phyloP scores from a whole-genome alignment of 2,329 filamentous ascomycete species.

The Aspergillus spinulosporus region DNA sequence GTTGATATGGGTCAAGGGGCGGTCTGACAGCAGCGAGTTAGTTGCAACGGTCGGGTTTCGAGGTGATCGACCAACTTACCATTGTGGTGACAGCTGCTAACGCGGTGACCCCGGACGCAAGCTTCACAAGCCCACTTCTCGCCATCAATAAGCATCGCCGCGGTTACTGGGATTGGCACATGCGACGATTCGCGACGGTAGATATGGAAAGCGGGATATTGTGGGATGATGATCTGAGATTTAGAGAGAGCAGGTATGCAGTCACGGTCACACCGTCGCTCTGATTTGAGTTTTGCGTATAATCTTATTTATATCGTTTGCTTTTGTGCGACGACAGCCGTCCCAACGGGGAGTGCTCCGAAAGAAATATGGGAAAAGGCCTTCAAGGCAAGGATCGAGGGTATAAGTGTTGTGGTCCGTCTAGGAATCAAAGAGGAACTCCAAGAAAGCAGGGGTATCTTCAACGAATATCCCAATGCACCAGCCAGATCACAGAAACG shows the following conservation, averaged over 20 bases:
- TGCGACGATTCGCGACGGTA: slow-evolving; percentile 41
- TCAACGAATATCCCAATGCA: slow-evolving; percentile 29
- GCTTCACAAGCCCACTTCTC: slow-evolving; percentile 98
- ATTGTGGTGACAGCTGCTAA: slow-evolving; percentile 96
- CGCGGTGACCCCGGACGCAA: slow-evolving; percentile 96
- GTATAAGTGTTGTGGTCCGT: slow-evolving; percentile 29
- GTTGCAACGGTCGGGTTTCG: slow-evolving; percentile 1
- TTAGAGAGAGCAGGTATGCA: slow-evolving; percentile 15
- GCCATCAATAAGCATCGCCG: slow-evolving; percentile 78
- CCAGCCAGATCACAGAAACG: slow-evolving; percentile 13
- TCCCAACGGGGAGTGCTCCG: slow-evolving; percentile 27
- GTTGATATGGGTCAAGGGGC: slow-evolving; percentile 89
- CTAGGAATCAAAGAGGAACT: slow-evolving; percentile 28
- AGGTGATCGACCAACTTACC: slow-evolving; percentile 61
- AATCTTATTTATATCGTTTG: slow-evolving; percentile 13
- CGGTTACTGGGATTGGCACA: slow-evolving; percentile 40
- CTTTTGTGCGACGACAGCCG: slow-evolving; percentile 15
- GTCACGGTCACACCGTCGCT: slow-evolving; percentile 11
- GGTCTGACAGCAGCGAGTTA: slow-evolving; percentile 59
- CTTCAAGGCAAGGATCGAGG: slow-evolving; percentile 35
- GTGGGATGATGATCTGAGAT: slow-evolving; percentile 9
- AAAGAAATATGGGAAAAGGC: slow-evolving; percentile 26
- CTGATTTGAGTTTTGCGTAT: slow-evolving; percentile 11
- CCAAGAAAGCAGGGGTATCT: slow-evolving; percentile 39
- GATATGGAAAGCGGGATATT: slow-evolving; percentile 19